These are phyloP conservation scores for Carex myosuroides DNA, from an alignment of 176 grass and related monocot genomes.

Conservation along the genomic window DNA sequence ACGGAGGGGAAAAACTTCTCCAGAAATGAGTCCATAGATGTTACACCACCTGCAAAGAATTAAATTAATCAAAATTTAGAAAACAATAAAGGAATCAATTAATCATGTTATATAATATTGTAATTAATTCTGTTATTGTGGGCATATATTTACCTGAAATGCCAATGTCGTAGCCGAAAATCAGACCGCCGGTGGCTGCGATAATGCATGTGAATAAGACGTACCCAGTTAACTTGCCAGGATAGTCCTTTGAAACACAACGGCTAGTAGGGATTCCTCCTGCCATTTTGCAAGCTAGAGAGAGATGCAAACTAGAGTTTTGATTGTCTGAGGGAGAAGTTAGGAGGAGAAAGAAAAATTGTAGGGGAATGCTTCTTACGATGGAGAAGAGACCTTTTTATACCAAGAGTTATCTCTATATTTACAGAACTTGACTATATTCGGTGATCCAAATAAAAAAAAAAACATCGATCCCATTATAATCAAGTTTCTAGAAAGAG, in stretches of 20 bases:
- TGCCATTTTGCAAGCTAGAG: constrained; percentile 7
- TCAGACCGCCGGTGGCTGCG: constrained; percentile 27
- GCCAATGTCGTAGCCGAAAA: constrained; percentile 32
- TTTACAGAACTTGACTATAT: background rate
- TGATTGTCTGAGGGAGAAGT: background rate
- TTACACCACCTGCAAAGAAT: constrained; percentile 29
- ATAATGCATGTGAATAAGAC: constrained; percentile 19
- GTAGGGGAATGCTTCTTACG: background rate
- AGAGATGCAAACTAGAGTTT: background rate
- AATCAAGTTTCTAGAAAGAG: background rate
- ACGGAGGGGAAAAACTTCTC: constrained; percentile 31
- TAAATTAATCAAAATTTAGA: background rate
- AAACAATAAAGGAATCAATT: background rate
- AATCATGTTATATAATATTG: background rate
- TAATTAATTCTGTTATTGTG: background rate
- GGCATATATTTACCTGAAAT: constrained; percentile 24
- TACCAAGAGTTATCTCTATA: background rate
- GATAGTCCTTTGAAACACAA: constrained; percentile 5
- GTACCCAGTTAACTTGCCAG: constrained; percentile 12
- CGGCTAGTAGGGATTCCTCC: background rate
- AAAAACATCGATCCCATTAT: background rate
- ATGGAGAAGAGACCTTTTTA: background rate
- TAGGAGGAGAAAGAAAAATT: background rate
- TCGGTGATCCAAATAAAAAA: no score
- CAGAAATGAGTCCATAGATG: constrained; percentile 32